phyloP scores from a whole-genome alignment of 2,329 filamentous ascomycete species.

The Anthostomella pinea region DNA sequence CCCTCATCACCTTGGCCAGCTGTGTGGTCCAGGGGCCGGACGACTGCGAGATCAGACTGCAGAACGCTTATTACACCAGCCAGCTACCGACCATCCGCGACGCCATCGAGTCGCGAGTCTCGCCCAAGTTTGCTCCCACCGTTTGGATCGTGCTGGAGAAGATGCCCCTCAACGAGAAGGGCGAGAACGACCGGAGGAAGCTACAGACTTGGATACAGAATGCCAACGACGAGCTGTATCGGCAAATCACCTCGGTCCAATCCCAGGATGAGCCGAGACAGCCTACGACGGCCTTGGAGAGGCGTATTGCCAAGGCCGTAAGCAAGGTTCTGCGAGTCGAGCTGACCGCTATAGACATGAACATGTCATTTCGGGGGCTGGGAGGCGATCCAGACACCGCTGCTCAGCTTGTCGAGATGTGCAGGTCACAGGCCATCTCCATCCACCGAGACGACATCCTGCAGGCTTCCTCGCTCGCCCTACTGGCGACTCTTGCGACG shows the following conservation, averaged over 20 bases:
- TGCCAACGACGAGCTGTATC: slow-evolving; percentile 44
- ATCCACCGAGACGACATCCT: slow-evolving; percentile 38
- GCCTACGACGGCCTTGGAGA: slow-evolving; percentile 38
- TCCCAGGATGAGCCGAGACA: slow-evolving; percentile 34
- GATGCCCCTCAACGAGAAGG: slow-evolving; percentile 42
- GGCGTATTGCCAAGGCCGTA: slow-evolving; percentile 37
- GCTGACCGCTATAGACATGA: slow-evolving; percentile 40
- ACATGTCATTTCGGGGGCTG: slow-evolving; percentile 39
- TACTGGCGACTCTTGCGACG: slow-evolving; percentile 37
- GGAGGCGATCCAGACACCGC: slow-evolving; percentile 40
- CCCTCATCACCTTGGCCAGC: slow-evolving; percentile 41
- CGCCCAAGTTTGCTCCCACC: slow-evolving; percentile 37
- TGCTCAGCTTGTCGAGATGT: slow-evolving; percentile 37
- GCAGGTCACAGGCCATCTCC: slow-evolving; percentile 37
- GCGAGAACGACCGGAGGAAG: slow-evolving; percentile 40
- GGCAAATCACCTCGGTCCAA: slow-evolving; percentile 44
- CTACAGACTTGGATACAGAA: slow-evolving; percentile 55
- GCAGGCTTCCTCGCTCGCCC: slow-evolving; percentile 36
- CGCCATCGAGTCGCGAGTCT: slow-evolving; percentile 36
- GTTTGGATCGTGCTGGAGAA: slow-evolving; percentile 47
- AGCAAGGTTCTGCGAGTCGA: slow-evolving; percentile 38
- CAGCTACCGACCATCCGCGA: slow-evolving; percentile 41
- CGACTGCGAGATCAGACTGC: slow-evolving; percentile 35
- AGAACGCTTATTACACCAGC: slow-evolving; percentile 39
- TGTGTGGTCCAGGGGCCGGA: slow-evolving; percentile 27